Conservation (phyloP, 495 filamentous ascomycete genomes). For the Penicillium bovifimosum region DNA sequence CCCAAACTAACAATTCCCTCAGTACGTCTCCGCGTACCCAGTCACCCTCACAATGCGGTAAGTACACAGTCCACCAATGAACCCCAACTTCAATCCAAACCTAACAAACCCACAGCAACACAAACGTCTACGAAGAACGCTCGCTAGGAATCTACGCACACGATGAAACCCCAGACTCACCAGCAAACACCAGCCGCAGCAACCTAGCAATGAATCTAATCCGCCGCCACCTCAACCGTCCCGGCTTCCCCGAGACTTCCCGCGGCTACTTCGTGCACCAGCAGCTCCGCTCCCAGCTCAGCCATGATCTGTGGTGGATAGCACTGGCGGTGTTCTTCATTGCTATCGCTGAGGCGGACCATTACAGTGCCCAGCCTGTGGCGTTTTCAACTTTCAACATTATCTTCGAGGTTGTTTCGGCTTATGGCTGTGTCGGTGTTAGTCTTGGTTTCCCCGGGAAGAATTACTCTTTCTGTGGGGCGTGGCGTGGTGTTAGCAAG, state of each 20-base stretch:
- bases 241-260: slow-evolving; percentile 27
- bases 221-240: slow-evolving; percentile 25
- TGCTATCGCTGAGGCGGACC: slow-evolving; percentile 62
- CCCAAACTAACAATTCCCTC: slow-evolving; percentile 8
- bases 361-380: slow-evolving; percentile 61
- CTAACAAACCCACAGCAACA: slow-evolving; percentile 37
- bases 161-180: slow-evolving; percentile 23
- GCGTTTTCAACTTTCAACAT: slow-evolving; percentile 78
- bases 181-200: slow-evolving; percentile 16
- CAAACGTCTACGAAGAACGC: slow-evolving; percentile 75
- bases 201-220: slow-evolving; percentile 23
- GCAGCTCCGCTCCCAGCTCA: slow-evolving; percentile 72
- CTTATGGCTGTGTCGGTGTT: slow-evolving; percentile 83
- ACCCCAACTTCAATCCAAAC: background rate
- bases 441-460: slow-evolving; percentile 62
- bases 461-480: slow-evolving; percentile 67
- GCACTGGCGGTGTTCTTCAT: slow-evolving; percentile 68
- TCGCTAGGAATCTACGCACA: slow-evolving; percentile 60
- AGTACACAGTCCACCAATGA: background rate
- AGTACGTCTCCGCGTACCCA: slow-evolving; percentile 62
- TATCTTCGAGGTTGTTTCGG: slow-evolving; percentile 77
- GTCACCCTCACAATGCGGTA: slow-evolving; percentile 52
- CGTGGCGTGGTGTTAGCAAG: slow-evolving; percentile 67
- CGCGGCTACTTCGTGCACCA: slow-evolving; percentile 53
- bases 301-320: slow-evolving; percentile 86